Percentiles rank a stretch among this genome's conserved stretches.
Conservation (phyloP, 345 rosid genomes). For the Euphorbia lathyris region DNA sequence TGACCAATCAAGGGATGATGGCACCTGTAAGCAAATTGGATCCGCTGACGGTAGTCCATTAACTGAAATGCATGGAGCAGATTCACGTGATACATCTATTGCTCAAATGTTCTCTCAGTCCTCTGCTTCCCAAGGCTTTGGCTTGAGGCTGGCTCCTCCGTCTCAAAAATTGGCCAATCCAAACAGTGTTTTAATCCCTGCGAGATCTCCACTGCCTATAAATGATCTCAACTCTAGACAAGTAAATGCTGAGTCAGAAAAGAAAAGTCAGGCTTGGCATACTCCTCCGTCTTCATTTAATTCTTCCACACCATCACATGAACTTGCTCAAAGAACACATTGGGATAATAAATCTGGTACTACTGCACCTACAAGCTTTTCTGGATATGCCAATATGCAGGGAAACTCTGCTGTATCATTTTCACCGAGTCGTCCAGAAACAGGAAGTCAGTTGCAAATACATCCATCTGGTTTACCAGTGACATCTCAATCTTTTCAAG, state of each 20-base stretch:
- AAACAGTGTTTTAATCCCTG: slow-evolving; percentile 9
- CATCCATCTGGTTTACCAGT: slow-evolving; percentile 21
- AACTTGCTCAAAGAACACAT: slow-evolving; percentile 21
- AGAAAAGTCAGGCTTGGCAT: slow-evolving; percentile 12
- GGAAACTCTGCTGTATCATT: slow-evolving; percentile 24
- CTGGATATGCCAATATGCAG: slow-evolving; percentile 19
- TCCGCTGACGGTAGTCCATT: slow-evolving; percentile 14
- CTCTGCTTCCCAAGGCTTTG: slow-evolving; percentile 8
- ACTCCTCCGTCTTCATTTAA: slow-evolving; percentile 10
- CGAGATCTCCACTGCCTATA: neutral
- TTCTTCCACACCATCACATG: slow-evolving; percentile 11
- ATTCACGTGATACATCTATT: slow-evolving; percentile 11
- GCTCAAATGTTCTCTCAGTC: slow-evolving; percentile 4
- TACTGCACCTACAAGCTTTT: slow-evolving; percentile 16
- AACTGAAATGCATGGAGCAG: slow-evolving; percentile 18
- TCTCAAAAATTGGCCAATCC: slow-evolving; percentile 11
- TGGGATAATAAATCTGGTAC: slow-evolving; percentile 20
- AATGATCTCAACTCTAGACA: slow-evolving; percentile 7
- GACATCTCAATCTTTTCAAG: slow-evolving; percentile 24
- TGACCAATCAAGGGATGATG: slow-evolving; percentile 31
- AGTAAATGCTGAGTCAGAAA: slow-evolving; percentile 1
- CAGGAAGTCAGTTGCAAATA: slow-evolving; percentile 30
- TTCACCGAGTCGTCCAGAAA: slow-evolving; percentile 9
- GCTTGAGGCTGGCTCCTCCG: slow-evolving; percentile 16
- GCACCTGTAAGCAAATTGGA: slow-evolving; percentile 17